Conservation (phyloP, 495 filamentous ascomycete genomes). For the Penicillium alfredii region DNA sequence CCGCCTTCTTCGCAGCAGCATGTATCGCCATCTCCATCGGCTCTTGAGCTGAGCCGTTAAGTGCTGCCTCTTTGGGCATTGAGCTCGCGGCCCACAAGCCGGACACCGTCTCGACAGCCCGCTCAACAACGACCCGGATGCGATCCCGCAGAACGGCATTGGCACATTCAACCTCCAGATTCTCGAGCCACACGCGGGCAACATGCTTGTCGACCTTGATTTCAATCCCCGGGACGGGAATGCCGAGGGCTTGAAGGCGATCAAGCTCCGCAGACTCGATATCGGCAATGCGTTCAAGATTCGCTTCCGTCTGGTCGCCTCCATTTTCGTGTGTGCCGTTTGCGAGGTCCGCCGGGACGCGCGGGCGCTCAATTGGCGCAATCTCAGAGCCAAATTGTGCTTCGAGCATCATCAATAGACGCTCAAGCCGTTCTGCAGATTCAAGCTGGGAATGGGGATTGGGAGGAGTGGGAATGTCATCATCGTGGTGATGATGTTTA, state of each 20-base stretch:
- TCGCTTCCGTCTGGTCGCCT: slow-evolving; percentile 24
- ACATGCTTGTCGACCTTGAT: slow-evolving; percentile 85
- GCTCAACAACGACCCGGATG: slow-evolving; percentile 81
- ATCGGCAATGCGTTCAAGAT: slow-evolving; percentile 45
- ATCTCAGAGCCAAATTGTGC: slow-evolving; percentile 85
- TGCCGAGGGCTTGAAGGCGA: slow-evolving; percentile 69
- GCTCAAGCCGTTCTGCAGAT: slow-evolving; percentile 68
- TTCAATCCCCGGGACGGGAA: slow-evolving; percentile 80
- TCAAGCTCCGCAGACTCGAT: slow-evolving; percentile 55
- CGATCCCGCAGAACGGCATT: slow-evolving; percentile 69
- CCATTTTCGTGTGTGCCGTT: slow-evolving; percentile 33
- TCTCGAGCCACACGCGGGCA: slow-evolving; percentile 87
- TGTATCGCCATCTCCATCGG: slow-evolving; percentile 10
- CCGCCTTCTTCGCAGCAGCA: slow-evolving; percentile 13
- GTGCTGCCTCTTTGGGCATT: slow-evolving; percentile 14
- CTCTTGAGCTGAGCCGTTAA: slow-evolving; percentile 16
- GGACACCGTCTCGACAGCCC: slow-evolving; percentile 85
- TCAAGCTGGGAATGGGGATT: slow-evolving; percentile 68
- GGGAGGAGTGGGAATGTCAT: slow-evolving; percentile 26
- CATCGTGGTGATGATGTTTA: slow-evolving; percentile 50
- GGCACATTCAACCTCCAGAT: slow-evolving; percentile 78
- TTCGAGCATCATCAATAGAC: slow-evolving; percentile 93
- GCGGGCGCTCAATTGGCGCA: slow-evolving; percentile 65
- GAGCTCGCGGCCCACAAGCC: slow-evolving; percentile 55
- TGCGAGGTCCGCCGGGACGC: slow-evolving; percentile 39